A percentile compares a stretch with the other conserved stretches of the same genome.
phyloP scores from a whole-genome alignment of 192 early-diverging fungal genomes.

The Endogone sp. region DNA sequence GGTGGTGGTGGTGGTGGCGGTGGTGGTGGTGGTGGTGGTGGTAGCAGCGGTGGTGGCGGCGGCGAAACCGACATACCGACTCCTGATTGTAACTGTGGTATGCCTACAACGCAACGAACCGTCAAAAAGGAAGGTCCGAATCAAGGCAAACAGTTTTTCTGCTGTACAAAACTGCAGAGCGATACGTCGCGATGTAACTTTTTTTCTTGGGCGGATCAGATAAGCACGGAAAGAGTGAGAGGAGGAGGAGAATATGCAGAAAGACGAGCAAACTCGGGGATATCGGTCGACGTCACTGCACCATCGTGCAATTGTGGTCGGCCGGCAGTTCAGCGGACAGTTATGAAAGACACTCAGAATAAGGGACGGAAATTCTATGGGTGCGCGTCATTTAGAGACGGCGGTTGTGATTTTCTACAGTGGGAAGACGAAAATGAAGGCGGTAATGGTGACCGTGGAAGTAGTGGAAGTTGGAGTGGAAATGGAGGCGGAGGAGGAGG shows the following conservation, averaged over 20 bases:
- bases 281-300: conserved; percentile 30
- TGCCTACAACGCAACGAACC: background rate
- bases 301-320: conserved; percentile 7
- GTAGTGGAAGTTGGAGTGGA: background rate
- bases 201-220: conserved; percentile 13
- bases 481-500: background rate
- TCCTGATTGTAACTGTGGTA: conserved; percentile 2
- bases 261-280: conserved; percentile 52
- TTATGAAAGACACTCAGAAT: conserved; percentile 48
- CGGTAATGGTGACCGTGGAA: background rate
- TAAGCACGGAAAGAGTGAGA: conserved; percentile 17
- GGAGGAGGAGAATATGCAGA: conserved; percentile 26
- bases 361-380: conserved; percentile 51
- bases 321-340: conserved; percentile 31
- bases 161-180: conserved; percentile 16
- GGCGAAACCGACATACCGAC: background rate
- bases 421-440: background rate
- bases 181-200: conserved; percentile 2
- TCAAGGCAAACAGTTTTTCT: conserved; percentile 17
- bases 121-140: conserved; percentile 17
- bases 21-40: conserved; percentile 14
- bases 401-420: conserved; percentile 13
- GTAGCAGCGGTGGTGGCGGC: background rate
- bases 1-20: conserved; percentile 12
- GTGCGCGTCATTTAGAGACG: conserved; percentile 33